Conservation (phyloP, 768 basidiomycete species). For the Chalciporus sphaerocephalus region DNA sequence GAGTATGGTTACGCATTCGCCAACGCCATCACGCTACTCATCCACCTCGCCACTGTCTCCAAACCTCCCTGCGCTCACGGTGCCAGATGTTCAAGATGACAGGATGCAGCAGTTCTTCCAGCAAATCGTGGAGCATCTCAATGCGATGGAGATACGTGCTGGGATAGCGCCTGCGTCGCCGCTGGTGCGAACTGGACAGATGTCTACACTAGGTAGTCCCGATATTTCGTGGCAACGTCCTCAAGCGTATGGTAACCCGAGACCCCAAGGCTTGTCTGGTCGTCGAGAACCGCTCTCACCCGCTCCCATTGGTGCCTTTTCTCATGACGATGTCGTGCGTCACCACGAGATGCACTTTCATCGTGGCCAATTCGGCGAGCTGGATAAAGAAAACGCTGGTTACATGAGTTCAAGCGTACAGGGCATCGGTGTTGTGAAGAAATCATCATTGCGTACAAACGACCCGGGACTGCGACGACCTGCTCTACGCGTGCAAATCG, state of each 20-base stretch:
- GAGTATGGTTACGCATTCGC: slow-evolving; percentile 7
- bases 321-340: slow-evolving; percentile 4
- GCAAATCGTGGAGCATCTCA: slow-evolving; percentile 78
- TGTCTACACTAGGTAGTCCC: slow-evolving; percentile 12
- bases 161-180: slow-evolving; percentile 20
- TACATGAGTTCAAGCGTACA: slow-evolving; percentile 3
- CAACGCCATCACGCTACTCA: slow-evolving; percentile 24
- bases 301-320: slow-evolving; percentile 6
- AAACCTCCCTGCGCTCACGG: slow-evolving; percentile 45
- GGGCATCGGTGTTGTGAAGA: slow-evolving; percentile 33
- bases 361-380: slow-evolving; percentile 17
- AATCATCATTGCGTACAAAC: slow-evolving; percentile 42
- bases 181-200: slow-evolving; percentile 8
- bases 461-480: slow-evolving; percentile 14
- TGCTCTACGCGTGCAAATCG: slow-evolving; percentile 45
- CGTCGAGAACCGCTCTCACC: slow-evolving; percentile 39
- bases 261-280: neutral
- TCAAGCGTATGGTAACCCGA: slow-evolving; percentile 5
- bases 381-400: slow-evolving; percentile 58
- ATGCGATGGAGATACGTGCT: slow-evolving; percentile 61
- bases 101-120: slow-evolving; percentile 81
- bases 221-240: slow-evolving; percentile 20
- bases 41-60: slow-evolving; percentile 33
- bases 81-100: slow-evolving; percentile 70
- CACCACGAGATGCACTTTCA: slow-evolving; percentile 1